Evolutionary conservation across 345 rosid species (phyloP).

Genomic region (Jatropha curcas): DNA sequence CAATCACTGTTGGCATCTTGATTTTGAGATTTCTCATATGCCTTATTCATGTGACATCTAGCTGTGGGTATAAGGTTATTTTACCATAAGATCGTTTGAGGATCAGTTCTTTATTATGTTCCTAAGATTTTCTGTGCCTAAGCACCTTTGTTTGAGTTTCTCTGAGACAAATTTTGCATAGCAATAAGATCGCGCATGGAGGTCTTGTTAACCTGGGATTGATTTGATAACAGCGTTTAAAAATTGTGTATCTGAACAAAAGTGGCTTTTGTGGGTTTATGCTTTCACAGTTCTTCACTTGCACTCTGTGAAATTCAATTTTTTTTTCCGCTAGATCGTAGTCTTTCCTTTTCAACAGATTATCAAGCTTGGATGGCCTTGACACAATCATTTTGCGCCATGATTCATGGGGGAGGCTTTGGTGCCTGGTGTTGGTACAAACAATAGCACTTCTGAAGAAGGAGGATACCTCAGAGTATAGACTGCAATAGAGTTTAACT

Average conservation of each 20-base stretch:
- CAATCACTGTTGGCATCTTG: neutral
- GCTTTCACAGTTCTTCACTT: neutral
- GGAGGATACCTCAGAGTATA: constrained; percentile 84
- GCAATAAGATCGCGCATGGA: too few species aligned
- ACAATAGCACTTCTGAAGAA: constrained; percentile 92
- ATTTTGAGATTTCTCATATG: neutral
- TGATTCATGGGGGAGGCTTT: constrained; percentile 95
- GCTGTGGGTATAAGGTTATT: too few species aligned
- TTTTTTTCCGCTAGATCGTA: constrained; percentile 15
- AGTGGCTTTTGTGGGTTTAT: neutral
- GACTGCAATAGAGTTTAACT: constrained; percentile 81
- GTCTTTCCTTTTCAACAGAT: constrained; percentile 48
- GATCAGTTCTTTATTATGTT: too few species aligned
- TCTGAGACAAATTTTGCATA: too few species aligned
- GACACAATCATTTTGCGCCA: constrained; percentile 88
- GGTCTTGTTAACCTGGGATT: too few species aligned
- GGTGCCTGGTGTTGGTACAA: constrained; percentile 99
- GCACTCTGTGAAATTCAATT: constrained; percentile 3
- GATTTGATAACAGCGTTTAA: neutral
- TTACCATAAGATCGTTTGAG: too few species aligned
- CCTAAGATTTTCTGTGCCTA: too few species aligned
- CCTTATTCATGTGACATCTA: too few species aligned
- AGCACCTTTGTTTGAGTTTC: too few species aligned
- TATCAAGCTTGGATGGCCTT: constrained; percentile 64
- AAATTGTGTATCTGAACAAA: neutral